A percentile compares a stretch with the other conserved stretches of the same genome.
These are phyloP conservation scores for Aspergillus neotritici DNA, from an alignment of 2,329 filamentous ascomycete species.

Conservation along the genomic window DNA sequence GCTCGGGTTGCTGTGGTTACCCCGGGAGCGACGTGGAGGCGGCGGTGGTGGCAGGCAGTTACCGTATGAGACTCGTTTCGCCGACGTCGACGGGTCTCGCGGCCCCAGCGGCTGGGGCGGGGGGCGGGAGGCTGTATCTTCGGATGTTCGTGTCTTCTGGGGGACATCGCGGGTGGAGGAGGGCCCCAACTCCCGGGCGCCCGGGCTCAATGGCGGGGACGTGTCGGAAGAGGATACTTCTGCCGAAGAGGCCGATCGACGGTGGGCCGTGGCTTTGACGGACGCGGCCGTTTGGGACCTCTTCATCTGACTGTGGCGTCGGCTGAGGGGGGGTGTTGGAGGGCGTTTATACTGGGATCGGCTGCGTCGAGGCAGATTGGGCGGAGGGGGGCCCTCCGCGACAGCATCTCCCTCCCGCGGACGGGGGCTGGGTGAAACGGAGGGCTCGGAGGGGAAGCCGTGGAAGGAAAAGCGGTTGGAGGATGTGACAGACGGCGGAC, in stretches of 20 bases:
- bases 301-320: conserved; percentile 44
- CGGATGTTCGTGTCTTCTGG: conserved; percentile 7
- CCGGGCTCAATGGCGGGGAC: conserved; percentile 24
- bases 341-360: conserved; percentile 38
- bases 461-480: conserved; percentile 24
- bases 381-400: conserved; percentile 12
- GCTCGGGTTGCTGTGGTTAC: conserved; percentile 33
- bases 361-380: conserved; percentile 26
- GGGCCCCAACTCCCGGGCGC: conserved; percentile 19
- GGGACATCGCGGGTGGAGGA: conserved; percentile 13
- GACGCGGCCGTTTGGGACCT: conserved; percentile 32
- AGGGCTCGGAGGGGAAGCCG: conserved; percentile 18
- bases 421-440: conserved; percentile 40
- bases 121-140: conserved; percentile 8
- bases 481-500: conserved; percentile 20
- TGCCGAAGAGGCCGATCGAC: conserved; percentile 39
- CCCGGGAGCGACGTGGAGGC: conserved; percentile 44
- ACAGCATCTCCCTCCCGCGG: conserved; percentile 46
- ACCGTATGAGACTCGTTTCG: conserved; percentile 24
- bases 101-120: conserved; percentile 2
- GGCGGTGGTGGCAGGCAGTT: conserved; percentile 39
- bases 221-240: conserved; percentile 40
- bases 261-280: conserved; percentile 24
- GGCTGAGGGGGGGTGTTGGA: conserved; percentile 45
- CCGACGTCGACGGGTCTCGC: conserved; percentile 21